phyloP scores from a whole-genome alignment of 2,329 filamentous ascomycete species.

The Diplodia mutila region DNA sequence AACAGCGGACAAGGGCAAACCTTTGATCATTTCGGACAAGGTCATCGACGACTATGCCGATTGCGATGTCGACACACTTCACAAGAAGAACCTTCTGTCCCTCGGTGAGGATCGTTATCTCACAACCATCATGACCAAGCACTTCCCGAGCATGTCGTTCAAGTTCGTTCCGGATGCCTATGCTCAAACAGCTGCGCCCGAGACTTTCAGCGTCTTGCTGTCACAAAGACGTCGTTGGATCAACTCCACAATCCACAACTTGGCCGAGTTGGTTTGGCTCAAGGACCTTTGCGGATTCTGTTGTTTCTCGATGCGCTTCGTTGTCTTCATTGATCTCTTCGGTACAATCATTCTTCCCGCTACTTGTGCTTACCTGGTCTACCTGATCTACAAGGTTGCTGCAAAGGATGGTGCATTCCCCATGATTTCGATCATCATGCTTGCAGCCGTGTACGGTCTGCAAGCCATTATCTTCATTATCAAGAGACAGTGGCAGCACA shows the following conservation, averaged over 20 bases:
- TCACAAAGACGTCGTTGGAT: constrained; percentile 99
- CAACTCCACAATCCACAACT: constrained; percentile 97
- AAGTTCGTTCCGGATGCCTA: constrained; percentile 95
- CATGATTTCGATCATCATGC: constrained; percentile 82
- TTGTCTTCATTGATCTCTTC: constrained; percentile 91
- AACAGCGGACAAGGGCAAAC: constrained; percentile 90
- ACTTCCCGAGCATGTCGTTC: constrained; percentile 94
- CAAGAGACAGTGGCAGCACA: constrained; percentile 96
- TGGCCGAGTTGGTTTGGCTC: constrained; percentile 86
- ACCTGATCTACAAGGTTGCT: constrained; percentile 80
- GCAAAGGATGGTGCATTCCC: constrained; percentile 75
- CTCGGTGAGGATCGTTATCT: constrained; percentile 97
- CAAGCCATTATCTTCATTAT: constrained; percentile 96
- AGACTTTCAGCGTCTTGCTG: constrained; percentile 89
- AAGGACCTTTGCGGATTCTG: constrained; percentile 98
- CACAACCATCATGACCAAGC: constrained; percentile 96
- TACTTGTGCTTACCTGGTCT: constrained; percentile 83
- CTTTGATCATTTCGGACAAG: constrained; percentile 87
- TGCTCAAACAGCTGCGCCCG: constrained; percentile 89
- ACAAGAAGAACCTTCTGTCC: constrained; percentile 90
- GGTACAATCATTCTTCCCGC: constrained; percentile 92
- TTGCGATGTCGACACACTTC: constrained; percentile 88
- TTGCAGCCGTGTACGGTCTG: constrained; percentile 91
- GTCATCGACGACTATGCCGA: constrained; percentile 88
- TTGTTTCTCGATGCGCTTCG: constrained; percentile 96